Percentiles rank a stretch among this genome's conserved stretches.
These are phyloP conservation scores for Fusarium austroafricanum DNA, from an alignment of 2,329 filamentous ascomycete species.

Conservation along the genomic window DNA sequence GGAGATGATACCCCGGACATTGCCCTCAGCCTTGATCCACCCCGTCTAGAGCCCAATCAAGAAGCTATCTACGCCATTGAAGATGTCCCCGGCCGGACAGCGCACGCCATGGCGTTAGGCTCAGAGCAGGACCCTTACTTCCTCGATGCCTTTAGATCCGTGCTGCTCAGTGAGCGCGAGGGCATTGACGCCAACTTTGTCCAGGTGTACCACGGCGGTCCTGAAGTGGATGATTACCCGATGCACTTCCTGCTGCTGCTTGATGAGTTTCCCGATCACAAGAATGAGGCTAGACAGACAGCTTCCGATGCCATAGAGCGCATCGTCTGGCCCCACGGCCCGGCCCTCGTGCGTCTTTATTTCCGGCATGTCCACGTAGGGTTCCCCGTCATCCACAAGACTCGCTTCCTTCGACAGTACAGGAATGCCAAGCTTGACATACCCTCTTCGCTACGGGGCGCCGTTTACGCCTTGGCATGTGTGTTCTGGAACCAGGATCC, in stretches of 20 bases:
- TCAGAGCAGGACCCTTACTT: conserved; percentile 61
- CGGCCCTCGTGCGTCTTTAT: conserved; percentile 57
- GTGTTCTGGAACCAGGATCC: conserved; percentile 56
- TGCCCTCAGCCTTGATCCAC: conserved; percentile 8
- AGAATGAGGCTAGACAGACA: conserved; percentile 51
- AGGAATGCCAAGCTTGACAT: conserved; percentile 52
- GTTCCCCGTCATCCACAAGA: conserved; percentile 58
- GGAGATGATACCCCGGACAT: not conserved
- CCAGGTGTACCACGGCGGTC: conserved; percentile 54
- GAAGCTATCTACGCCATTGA: conserved; percentile 53
- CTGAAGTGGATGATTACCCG: conserved; percentile 52
- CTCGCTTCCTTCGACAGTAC: conserved; percentile 56
- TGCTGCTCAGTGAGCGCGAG: conserved; percentile 58
- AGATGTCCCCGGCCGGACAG: conserved; percentile 55
- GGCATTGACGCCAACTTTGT: conserved; percentile 59
- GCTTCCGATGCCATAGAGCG: conserved; percentile 58
- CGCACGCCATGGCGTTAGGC: conserved; percentile 59
- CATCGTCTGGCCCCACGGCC: conserved; percentile 55
- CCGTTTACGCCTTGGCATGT: conserved; percentile 58
- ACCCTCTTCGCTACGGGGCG: conserved; percentile 58
- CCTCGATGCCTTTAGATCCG: conserved; percentile 59
- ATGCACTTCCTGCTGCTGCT: conserved; percentile 60
- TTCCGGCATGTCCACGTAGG: conserved; percentile 60
- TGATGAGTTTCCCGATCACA: conserved; percentile 58
- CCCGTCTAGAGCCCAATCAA: conserved; percentile 9